Base-by-base conservation (phyloP, 208 protist genomes). In the Trypanosoma brucei region DNA sequence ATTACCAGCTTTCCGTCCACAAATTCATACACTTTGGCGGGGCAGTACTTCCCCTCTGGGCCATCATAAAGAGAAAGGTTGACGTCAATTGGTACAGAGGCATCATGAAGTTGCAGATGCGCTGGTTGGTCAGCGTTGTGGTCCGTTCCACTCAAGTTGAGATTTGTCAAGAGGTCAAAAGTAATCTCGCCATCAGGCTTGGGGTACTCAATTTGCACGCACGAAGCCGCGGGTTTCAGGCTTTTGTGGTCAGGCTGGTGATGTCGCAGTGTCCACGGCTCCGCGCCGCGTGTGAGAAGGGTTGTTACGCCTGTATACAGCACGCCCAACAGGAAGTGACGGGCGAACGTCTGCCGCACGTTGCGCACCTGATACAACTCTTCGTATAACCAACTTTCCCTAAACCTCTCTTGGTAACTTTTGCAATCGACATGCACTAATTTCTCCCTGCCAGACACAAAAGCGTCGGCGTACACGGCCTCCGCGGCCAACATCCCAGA, bases 101-200 rank as follows among this genome's bases (percentile, higher is more conserved):
- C 67, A 57, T 95, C 69, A 52, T 79, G 76, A 31, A 98, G 72
- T 35, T 84, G 84, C 3, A 99, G 78, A 76, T 99, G 98, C 40
- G 76, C 62, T 0, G 96, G 96, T 81, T 99, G 97, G 75, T 99
- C 92, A 5, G 94, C 85, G 60, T 98, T 93, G 86, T 99, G 97
- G 50, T 95, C 91, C n/a, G 96, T 98, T 51, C 96, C 96, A 59
- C 83, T 96, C 45, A 95, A 84, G 58, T 80, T 84, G 40, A 99
- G 88, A 68, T 94, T 98, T 1, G 97, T 97, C 31, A 98, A 88
- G 1, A 99, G 70, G 72, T 99, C 97, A 69, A 99, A 99, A 38
- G 88, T 98, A 46, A 99, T 64, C 54, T 85, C 88, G 30, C 81
- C 81, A 73, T 99, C 98, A 13, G 96, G 94, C 74, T 98, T 98